phyloP scores from a whole-genome alignment of 495 filamentous ascomycete species.

The Penicillium goetzii region DNA sequence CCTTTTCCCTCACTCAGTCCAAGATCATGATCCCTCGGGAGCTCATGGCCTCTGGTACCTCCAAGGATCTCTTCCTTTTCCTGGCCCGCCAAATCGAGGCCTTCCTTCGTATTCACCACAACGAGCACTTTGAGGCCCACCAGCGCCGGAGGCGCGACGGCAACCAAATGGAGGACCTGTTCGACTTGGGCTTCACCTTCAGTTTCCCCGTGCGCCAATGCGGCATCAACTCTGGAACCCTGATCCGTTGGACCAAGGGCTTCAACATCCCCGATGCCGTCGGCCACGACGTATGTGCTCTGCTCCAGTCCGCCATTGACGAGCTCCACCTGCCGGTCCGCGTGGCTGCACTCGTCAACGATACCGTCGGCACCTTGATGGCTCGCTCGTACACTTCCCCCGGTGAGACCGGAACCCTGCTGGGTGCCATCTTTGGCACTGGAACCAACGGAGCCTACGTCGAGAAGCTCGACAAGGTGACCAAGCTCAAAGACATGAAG shows the following conservation, averaged over 20 bases:
- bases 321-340: slow-evolving; percentile 82
- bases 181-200: slow-evolving; percentile 95
- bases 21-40: slow-evolving; percentile 90
- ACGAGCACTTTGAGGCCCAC: slow-evolving; percentile 81
- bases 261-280: slow-evolving; percentile 93
- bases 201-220: slow-evolving; percentile 93
- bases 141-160: slow-evolving; percentile 61
- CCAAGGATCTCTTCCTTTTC: slow-evolving; percentile 89
- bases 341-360: slow-evolving; percentile 94
- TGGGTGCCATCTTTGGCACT: slow-evolving; percentile 91
- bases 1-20: slow-evolving; percentile 86
- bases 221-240: slow-evolving; percentile 88
- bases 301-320: slow-evolving; percentile 92
- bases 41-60: slow-evolving; percentile 86
- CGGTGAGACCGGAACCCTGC: slow-evolving; percentile 80
- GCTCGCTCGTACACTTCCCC: slow-evolving; percentile 92
- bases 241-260: slow-evolving; percentile 98
- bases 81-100: slow-evolving; percentile 86
- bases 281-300: slow-evolving; percentile 89
- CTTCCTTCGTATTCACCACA: slow-evolving; percentile 86
- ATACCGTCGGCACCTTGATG: slow-evolving; percentile 97
- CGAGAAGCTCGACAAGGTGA: slow-evolving; percentile 53
- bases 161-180: slow-evolving; percentile 69
- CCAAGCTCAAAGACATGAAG: slow-evolving; percentile 50
- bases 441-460: slow-evolving; percentile 96